Evolutionary conservation across 768 basidiomycete genomes (phyloP).

Genomic region (Lyophyllum semitale): DNA sequence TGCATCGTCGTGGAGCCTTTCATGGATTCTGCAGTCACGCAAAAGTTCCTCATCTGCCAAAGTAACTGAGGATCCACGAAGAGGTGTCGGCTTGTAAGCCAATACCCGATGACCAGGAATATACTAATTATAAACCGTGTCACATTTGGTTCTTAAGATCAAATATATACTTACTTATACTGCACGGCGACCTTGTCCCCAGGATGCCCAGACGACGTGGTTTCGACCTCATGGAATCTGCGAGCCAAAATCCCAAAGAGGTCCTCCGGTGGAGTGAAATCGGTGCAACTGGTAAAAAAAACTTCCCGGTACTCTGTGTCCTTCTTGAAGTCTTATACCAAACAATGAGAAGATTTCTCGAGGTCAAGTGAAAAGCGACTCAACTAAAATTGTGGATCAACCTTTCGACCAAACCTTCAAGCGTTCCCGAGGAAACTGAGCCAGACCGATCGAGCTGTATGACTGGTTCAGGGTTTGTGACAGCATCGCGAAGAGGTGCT

Average conservation of each 20-base stretch:
- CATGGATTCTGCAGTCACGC: conserved; percentile 26
- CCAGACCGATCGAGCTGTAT: conserved; percentile 28
- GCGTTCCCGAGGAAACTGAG: conserved; percentile 37
- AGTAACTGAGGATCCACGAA: conserved; percentile 31
- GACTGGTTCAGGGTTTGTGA: conserved; percentile 23
- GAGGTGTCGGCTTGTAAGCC: conserved; percentile 33
- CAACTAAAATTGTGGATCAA: conserved; percentile 37
- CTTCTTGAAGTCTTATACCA: conserved; percentile 27
- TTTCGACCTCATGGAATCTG: conserved; percentile 36
- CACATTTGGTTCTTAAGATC: neutral
- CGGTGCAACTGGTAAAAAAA: conserved; percentile 41
- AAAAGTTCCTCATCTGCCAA: conserved; percentile 37
- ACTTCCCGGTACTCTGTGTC: conserved; percentile 40
- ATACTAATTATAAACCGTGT: conserved; percentile 24
- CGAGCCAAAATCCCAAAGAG: conserved; percentile 38
- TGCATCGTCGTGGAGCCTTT: conserved; percentile 32
- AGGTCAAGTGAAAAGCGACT: conserved; percentile 14
- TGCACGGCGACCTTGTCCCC: conserved; percentile 32
- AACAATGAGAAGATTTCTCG: neutral
- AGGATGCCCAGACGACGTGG: conserved; percentile 13
- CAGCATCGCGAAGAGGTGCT: conserved; percentile 23
- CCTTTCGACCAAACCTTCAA: conserved; percentile 44
- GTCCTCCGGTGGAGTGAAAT: conserved; percentile 43
- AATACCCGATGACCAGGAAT: conserved; percentile 37
- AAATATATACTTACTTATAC: conserved; percentile 32